Evolutionary conservation across 352 stramenopile genomes (phyloP), one percentile per base, ranked within the genome.

Genomic region (Phytophthora hibernalis): DNA sequence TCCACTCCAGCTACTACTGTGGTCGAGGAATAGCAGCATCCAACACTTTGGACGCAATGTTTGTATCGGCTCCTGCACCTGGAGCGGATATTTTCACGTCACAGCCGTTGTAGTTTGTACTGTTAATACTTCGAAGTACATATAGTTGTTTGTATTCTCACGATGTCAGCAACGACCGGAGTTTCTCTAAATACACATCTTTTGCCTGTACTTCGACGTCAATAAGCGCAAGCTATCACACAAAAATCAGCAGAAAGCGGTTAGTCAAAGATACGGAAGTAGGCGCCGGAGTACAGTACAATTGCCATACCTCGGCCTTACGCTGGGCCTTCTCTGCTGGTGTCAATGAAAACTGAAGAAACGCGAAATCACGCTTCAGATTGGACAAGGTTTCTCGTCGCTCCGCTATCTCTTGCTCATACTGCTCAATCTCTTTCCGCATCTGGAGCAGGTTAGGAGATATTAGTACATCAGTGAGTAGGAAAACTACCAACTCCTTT

Each of bases 131-230:
- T n/a, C n/a, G n/a, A n/a, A n/a, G n/a, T n/a, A n/a, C n/a, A n/a
- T n/a, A n/a, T n/a, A 40, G 30, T 26, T 4, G 24, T 11, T 15
- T 20, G 3, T 20, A 24, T 58, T 42, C 59, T 73, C 33, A 79
- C 47, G 21, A 8, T 9, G 47, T 62, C 49, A 90, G 56, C 18
- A 88, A 61, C 10, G 63, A 73, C 8, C 74, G 74, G 49, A 89
- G 57, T 58, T 83, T 83, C n/a, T 79, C 73, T 31, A 93, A 71
- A 58, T 92, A 92, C 7, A 83, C 80, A n/a, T 79, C 31, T 40
- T 92, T 91, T 16, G 83, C 76, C 55, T 87, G 58, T n/a, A 91
- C 71, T 66, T 92, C 82, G 9, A 93, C 57, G 33, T 93, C 74
- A 21, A 91, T 65, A 15, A 93, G 68, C 22, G 85, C 71, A 35